phyloP scores from a whole-genome alignment of 2,329 filamentous ascomycete species.

The Leptodontidium sp. region DNA sequence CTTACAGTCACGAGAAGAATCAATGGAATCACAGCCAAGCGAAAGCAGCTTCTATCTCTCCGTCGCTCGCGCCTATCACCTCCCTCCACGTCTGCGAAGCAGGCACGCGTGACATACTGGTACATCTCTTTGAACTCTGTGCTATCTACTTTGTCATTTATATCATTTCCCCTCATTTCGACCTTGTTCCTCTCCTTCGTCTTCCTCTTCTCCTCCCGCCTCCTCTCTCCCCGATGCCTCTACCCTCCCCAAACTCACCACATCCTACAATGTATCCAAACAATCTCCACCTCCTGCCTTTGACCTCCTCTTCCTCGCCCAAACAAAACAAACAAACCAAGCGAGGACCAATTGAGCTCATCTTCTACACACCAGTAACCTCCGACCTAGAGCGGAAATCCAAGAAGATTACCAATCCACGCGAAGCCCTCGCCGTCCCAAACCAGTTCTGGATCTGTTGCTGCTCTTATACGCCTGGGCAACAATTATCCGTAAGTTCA shows the following conservation, averaged over 20 bases:
- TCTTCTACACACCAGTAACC: neutral
- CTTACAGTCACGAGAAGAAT: neutral
- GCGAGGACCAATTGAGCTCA: neutral
- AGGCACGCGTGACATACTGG: conserved; percentile 13
- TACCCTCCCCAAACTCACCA: neutral
- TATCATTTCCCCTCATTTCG: conserved; percentile 4
- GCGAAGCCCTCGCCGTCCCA: conserved; percentile 2
- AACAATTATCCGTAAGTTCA: conserved; percentile 26
- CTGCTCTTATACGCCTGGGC: conserved; percentile 15
- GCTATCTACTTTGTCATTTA: neutral
- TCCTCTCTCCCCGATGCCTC: neutral
- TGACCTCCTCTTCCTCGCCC: neutral
- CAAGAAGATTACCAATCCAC: neutral
- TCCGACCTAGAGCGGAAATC: neutral
- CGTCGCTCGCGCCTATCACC: conserved; percentile 23
- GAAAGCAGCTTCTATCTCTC: neutral
- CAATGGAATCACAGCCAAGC: conserved; percentile 15
- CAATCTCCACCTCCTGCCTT: neutral
- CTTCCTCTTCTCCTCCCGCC: neutral
- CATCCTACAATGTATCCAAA: neutral
- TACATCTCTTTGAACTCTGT: neutral
- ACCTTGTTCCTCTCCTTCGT: conserved; percentile 2
- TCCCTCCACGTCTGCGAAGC: conserved; percentile 22
- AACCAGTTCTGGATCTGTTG: conserved; percentile 40
- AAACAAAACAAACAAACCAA: neutral